phyloP scores from a whole-genome alignment of 345 rosid genomes.

The Boechera retrofracta region DNA sequence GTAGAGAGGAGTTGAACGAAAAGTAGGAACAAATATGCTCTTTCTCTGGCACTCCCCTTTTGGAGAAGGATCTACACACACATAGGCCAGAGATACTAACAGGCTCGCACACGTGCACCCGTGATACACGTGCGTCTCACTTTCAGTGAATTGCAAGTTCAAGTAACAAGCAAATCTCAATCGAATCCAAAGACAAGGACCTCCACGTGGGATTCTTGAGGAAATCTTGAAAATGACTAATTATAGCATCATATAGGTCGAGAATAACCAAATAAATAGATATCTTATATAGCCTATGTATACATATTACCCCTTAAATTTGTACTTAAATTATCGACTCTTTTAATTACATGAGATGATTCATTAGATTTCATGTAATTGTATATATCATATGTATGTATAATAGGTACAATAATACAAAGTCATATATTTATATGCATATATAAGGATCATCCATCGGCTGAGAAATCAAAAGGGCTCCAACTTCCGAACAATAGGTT shows the following conservation, averaged over 20 bases:
- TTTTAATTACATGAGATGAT: conserved; percentile 36
- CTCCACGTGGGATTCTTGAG: conserved; percentile 40
- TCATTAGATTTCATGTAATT: conserved; percentile 22
- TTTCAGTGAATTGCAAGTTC: conserved; percentile 38
- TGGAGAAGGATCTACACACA: conserved; percentile 29
- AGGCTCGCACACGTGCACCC: conserved; percentile 35
- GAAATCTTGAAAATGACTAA: conserved; percentile 39
- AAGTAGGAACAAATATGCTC: conserved; percentile 46
- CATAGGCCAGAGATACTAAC: conserved; percentile 19
- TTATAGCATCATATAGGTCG: conserved; percentile 12
- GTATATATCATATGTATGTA: conserved; percentile 30
- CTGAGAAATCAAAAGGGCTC: conserved; percentile 48
- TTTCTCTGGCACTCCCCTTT: conserved; percentile 41
- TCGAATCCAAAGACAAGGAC: conserved; percentile 47
- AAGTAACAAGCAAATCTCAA: conserved; percentile 45
- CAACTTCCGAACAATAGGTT: conserved; percentile 48
- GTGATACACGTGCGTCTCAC: conserved; percentile 42
- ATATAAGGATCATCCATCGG: conserved; percentile 29
- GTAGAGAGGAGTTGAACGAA: conserved; percentile 29
- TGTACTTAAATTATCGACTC: conserved; percentile 19
- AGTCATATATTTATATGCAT: conserved; percentile 3
- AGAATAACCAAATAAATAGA: not conserved
- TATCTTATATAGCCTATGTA: not conserved
- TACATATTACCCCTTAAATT: conserved; percentile 20
- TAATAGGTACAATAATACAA: conserved; percentile 34